Percentiles rank a stretch among this genome's conserved stretches.
Conservation (phyloP, 495 filamentous ascomycete species). For the Hypoxylon intermedium region DNA sequence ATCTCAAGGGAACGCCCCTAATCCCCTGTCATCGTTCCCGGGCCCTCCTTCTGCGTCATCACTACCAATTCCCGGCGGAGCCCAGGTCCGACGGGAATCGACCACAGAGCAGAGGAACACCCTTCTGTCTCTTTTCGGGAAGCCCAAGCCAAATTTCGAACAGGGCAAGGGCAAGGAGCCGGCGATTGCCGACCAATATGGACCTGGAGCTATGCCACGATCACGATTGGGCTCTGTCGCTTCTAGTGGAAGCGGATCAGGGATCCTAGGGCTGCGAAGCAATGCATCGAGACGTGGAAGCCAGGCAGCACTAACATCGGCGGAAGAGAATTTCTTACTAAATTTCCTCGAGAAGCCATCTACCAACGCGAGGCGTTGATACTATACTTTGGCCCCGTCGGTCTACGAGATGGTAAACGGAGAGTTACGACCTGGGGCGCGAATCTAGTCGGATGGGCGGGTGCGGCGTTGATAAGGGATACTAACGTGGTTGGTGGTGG, state of each 20-base stretch:
- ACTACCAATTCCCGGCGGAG: conserved; percentile 28
- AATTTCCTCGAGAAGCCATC: conserved; percentile 68
- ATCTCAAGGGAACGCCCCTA: conserved; percentile 20
- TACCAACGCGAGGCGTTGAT: conserved; percentile 26
- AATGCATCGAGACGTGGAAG: conserved; percentile 52
- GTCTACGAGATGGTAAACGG: neutral
- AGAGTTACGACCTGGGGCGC: neutral
- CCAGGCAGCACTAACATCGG: conserved; percentile 65
- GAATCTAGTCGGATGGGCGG: too few species aligned
- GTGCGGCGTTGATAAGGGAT: too few species aligned
- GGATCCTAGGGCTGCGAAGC: conserved; percentile 35
- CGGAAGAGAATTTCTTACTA: conserved; percentile 78
- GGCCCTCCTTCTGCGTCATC: conserved; percentile 44
- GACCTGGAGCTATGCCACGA: conserved; percentile 45
- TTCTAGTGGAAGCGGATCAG: conserved; percentile 45
- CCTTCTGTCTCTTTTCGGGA: conserved; percentile 76
- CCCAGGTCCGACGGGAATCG: conserved; percentile 39
- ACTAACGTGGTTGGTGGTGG: too few species aligned
- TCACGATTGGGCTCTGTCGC: conserved; percentile 52
- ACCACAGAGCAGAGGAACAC: conserved; percentile 69
- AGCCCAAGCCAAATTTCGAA: conserved; percentile 57
- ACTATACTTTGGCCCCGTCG: neutral
- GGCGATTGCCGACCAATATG: conserved; percentile 46
- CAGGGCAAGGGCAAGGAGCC: conserved; percentile 50
- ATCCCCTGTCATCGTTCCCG: conserved; percentile 45